These are phyloP conservation scores for Withania somnifera DNA, from an alignment of 305 asterid genomes.

Conservation along the genomic window DNA sequence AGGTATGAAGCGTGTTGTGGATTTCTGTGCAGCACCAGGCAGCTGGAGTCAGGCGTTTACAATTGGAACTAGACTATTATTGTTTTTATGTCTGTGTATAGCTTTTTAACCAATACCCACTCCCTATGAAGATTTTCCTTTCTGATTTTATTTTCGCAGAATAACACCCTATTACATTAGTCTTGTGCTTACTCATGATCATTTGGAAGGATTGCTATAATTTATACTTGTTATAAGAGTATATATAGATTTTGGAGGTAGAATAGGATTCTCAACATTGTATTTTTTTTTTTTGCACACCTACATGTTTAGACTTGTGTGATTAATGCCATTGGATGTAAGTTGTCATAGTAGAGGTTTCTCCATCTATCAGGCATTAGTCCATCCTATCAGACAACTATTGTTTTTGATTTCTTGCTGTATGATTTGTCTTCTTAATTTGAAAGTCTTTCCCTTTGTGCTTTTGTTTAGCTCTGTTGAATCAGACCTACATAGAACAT, in stretches of 20 bases:
- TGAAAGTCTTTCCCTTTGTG: background rate
- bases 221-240: background rate
- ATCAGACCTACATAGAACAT: background rate
- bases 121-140: background rate
- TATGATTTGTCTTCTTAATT: background rate
- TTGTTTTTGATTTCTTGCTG: background rate
- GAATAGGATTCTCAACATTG: background rate
- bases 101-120: background rate
- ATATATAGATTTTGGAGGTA: background rate
- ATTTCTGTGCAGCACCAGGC: conserved; percentile 95
- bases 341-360: background rate
- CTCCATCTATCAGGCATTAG: background rate
- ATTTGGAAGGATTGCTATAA: background rate
- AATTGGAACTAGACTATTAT: background rate
- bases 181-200: background rate
- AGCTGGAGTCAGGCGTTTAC: conserved; percentile 94
- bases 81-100: background rate
- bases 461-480: background rate
- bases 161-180: background rate
- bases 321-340: background rate
- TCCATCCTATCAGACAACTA: background rate
- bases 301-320: background rate
- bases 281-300: background rate
- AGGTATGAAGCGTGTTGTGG: conserved; percentile 87
- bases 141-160: background rate